phyloP scores from a whole-genome alignment of 768 basidiomycete genomes.

The Exsudoporus frostii region DNA sequence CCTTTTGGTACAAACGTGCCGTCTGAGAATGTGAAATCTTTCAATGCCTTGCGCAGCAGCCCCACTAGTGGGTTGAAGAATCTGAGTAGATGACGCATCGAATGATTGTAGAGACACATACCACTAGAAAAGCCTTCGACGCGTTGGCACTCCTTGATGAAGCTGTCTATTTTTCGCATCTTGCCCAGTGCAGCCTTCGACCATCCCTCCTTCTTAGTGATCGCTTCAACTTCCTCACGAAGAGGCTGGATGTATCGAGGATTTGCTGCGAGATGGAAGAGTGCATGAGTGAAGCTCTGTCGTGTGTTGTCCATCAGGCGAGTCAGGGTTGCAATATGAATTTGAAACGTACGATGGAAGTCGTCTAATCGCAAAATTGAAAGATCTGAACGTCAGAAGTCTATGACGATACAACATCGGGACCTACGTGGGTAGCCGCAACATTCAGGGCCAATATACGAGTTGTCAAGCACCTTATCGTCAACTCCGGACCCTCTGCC shows the following conservation, averaged over 20 bases:
- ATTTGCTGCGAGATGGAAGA: constrained; percentile 35
- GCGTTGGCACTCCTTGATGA: constrained; percentile 21
- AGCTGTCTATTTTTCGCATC: constrained; percentile 40
- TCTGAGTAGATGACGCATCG: neutral
- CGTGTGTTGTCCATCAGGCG: constrained; percentile 9
- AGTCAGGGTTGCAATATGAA: too few relatives aligned
- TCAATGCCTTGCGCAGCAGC: constrained; percentile 33
- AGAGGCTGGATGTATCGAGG: constrained; percentile 34
- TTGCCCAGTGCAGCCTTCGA: constrained; percentile 16
- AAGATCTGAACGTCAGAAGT: too few relatives aligned
- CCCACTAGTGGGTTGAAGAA: constrained; percentile 27
- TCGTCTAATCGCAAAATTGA: too few relatives aligned
- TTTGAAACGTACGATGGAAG: too few relatives aligned
- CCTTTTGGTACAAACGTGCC: constrained; percentile 38
- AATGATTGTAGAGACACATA: constrained; percentile 14
- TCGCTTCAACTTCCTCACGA: constrained; percentile 20
- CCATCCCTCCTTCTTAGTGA: constrained; percentile 4
- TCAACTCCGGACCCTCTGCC: too few relatives aligned
- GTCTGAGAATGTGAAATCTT: constrained; percentile 38
- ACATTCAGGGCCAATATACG: too few relatives aligned
- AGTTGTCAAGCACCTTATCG: too few relatives aligned
- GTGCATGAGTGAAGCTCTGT: constrained; percentile 17
- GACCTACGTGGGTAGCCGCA: too few relatives aligned
- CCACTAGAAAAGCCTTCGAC: constrained; percentile 13
- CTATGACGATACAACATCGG: too few relatives aligned